Evolutionary conservation across 208 protist species (phyloP), one percentile per base, ranked within the genome.

Genomic region (Herpetomonas samuelpessoai): DNA sequence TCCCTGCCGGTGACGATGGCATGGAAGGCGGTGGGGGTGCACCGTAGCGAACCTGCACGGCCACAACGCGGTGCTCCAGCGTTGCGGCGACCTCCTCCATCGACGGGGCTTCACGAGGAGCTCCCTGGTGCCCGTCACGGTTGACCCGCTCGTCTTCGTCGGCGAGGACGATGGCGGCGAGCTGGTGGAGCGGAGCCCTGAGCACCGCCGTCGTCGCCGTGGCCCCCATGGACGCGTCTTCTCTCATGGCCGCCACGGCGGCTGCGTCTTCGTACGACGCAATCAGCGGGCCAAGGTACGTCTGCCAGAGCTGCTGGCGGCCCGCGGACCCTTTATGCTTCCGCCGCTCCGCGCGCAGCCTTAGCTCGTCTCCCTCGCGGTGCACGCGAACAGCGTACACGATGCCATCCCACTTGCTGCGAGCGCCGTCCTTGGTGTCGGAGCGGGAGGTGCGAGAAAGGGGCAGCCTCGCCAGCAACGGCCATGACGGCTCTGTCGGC

Each of bases 1-100:
- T 46, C 21, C 6, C 24, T 16, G 39, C 35, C 25, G 25, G 3
- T n/a, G 44, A 3, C 10, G 46, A 51, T 26, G 46, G n/a, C n/a
- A n/a, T n/a, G n/a, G n/a, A n/a, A n/a, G n/a, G n/a, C n/a, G n/a
- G n/a, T n/a, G n/a, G n/a, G n/a, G n/a, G n/a, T n/a, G n/a, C n/a
- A n/a, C n/a, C n/a, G n/a, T n/a, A n/a, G n/a, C n/a, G n/a, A n/a
- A 88, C 72, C 27, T 86, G 80, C 7, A 95, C 67, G 2, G 82
- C 88, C 12, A 95, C 88, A 2, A 92, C 80, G 29, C 67, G 70
- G 49, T 81, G 83, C 65, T 90, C 83, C 39, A 95, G 73, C 28
- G 71, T 51, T 1, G 81, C 82, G 9, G 76, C 86, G 29, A 92
- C 66, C 35, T 79, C 54, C 7, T 64, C 67, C 28, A 70, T 64